These are phyloP conservation scores for Aspergillus niger DNA, from an alignment of 2,329 filamentous ascomycete species.

Conservation along the genomic window DNA sequence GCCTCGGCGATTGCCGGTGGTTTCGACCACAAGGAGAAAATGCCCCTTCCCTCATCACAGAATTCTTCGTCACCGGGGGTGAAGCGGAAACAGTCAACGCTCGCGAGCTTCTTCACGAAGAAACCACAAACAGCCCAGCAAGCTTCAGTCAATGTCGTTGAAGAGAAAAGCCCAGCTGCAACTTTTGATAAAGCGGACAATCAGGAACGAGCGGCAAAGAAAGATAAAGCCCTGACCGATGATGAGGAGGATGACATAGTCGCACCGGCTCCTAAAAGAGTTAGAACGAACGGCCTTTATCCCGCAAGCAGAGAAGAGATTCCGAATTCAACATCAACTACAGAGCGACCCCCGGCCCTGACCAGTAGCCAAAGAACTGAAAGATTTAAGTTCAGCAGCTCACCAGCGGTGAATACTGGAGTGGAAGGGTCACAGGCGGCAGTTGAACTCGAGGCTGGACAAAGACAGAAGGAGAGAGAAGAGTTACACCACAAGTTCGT, in stretches of 20 bases:
- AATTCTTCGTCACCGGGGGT: conserved; percentile 36
- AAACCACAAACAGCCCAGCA: conserved; percentile 43
- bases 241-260: conserved; percentile 46
- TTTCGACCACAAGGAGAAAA: conserved; percentile 17
- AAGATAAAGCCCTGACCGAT: conserved; percentile 19
- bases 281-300: conserved; percentile 29
- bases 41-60: conserved; percentile 40
- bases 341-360: conserved; percentile 30
- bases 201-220: background rate
- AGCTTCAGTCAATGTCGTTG: conserved; percentile 11
- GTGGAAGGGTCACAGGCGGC: conserved; percentile 35
- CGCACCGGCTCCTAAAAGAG: conserved; percentile 45
- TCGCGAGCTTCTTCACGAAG: conserved; percentile 82
- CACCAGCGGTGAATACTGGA: conserved; percentile 42
- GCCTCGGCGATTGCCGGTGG: background rate
- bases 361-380: conserved; percentile 55
- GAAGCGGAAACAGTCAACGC: conserved; percentile 63
- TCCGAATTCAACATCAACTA: conserved; percentile 1
- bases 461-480: conserved; percentile 62
- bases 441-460: conserved; percentile 52
- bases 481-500: conserved; percentile 82
- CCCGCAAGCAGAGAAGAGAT: conserved; percentile 13
- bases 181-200: conserved; percentile 7
- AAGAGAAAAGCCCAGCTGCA: conserved; percentile 1
- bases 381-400: conserved; percentile 61